Percentiles rank a stretch among this genome's conserved stretches.
phyloP scores from a whole-genome alignment of 1,284 basidiomycete species.

The Apiotrichum sp. region DNA sequence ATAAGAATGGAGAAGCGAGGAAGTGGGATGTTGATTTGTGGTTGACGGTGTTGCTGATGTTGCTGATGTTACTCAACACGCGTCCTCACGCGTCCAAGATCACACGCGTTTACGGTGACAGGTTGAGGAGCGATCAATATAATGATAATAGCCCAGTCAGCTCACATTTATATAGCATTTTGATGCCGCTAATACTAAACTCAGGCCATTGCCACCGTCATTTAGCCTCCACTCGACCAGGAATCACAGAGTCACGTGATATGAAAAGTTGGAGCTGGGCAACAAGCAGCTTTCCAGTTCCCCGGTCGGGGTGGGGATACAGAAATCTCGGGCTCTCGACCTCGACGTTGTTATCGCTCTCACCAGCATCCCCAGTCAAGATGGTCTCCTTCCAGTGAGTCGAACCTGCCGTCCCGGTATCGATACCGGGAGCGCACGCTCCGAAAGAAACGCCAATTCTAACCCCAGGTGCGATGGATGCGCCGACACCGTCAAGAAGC shows the following conservation, averaged over 20 bases:
- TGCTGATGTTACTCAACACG: background rate
- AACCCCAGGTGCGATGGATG: slow-evolving; percentile 57
- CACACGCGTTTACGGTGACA: too few species aligned
- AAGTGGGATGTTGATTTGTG: background rate
- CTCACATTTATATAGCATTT: background rate
- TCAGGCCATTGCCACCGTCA: too few species aligned
- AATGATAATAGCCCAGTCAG: too few species aligned
- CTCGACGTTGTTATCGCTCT: background rate
- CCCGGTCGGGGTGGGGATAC: too few species aligned
- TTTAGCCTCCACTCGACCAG: too few species aligned
- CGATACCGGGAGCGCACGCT: too few species aligned
- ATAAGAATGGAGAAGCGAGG: background rate
- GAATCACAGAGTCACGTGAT: too few species aligned
- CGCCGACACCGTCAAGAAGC: slow-evolving; percentile 81
- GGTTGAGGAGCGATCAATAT: too few species aligned
- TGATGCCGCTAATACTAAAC: background rate
- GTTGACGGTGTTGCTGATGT: background rate
- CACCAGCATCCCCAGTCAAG: slow-evolving; percentile 7
- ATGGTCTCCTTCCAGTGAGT: slow-evolving; percentile 60
- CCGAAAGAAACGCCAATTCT: background rate
- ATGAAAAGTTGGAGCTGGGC: too few species aligned
- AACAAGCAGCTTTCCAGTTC: too few species aligned
- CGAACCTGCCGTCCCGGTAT: background rate
- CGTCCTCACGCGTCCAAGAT: background rate
- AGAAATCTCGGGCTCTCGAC: background rate